phyloP scores from a whole-genome alignment of 2,329 filamentous ascomycete genomes.

The Trichoderma sp. region DNA sequence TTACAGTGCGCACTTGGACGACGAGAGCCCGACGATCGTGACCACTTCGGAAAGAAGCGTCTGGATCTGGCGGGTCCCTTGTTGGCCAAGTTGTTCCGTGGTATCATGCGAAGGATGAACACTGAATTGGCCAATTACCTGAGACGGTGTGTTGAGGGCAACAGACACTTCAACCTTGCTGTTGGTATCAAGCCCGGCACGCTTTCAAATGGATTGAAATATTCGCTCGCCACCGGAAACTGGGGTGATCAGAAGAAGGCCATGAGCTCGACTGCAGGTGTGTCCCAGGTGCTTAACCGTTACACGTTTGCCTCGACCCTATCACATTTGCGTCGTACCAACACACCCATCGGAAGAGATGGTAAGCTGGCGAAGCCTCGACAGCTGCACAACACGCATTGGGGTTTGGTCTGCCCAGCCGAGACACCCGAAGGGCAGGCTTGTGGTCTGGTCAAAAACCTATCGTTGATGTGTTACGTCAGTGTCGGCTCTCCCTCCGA shows the following conservation, averaged over 20 bases:
- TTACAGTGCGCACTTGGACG: conserved; percentile 90
- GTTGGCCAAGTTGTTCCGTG: conserved; percentile 92
- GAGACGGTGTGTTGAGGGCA: conserved; percentile 85
- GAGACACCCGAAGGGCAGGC: conserved; percentile 98
- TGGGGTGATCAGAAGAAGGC: conserved; percentile 99
- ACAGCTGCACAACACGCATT: conserved; percentile 97
- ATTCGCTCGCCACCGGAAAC: conserved; percentile 95
- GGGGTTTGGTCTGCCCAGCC: conserved; percentile 94
- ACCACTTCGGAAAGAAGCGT: conserved; percentile 98
- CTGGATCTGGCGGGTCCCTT: conserved; percentile 92
- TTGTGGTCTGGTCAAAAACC: conserved; percentile 95
- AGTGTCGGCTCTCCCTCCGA: conserved; percentile 90
- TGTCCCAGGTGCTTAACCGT: conserved; percentile 95
- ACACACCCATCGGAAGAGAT: conserved; percentile 95
- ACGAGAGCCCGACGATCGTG: conserved; percentile 91
- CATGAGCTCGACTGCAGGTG: conserved; percentile 88
- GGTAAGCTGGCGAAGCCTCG: conserved; percentile 97
- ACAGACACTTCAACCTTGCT: conserved; percentile 83
- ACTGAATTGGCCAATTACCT: conserved; percentile 89
- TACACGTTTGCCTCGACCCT: conserved; percentile 97
- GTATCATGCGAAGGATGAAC: conserved; percentile 85
- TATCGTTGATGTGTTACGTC: conserved; percentile 97
- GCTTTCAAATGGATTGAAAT: conserved; percentile 90
- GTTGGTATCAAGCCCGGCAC: conserved; percentile 89
- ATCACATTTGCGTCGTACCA: conserved; percentile 94